Base-by-base conservation (phyloP, 768 basidiomycete species). In the Harrya chromipes region DNA sequence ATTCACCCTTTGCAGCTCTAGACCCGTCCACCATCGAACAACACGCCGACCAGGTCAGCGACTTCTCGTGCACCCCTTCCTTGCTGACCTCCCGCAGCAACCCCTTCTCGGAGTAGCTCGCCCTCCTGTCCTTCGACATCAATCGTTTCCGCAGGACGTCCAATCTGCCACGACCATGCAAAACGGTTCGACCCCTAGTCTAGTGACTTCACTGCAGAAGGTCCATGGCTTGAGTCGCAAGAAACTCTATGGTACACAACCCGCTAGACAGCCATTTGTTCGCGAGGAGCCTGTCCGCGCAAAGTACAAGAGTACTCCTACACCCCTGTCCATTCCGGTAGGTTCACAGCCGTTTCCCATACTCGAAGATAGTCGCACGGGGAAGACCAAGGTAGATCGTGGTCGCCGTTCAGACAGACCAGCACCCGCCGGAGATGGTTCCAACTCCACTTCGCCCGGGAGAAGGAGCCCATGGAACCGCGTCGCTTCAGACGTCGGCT, bases 211-310 rank as follows among this genome's bases (percentile, higher is more conserved):
- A 20, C 72, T 86, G 14, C 82, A 86, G 63, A 80, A 83, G 58
- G 75, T 80, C 31, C 84, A 87, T 49, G 85, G 85, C 3, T 59
- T 87, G 40, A 84, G 81, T 8, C 84, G 85, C 69, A 86, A 85
- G 68, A 83, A 83, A 55, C 72, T 82, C 8, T 83, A 84, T 49
- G 77, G 79, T 11, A 47, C 74, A 10, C 80, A 81, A 57, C 74
- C 79, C 16, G 54, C 68, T 16, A 71, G 76, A 23, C 63, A 70
- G 34, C 80, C 83, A 0, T 83, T 83, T 58, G 72, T 83, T 58
- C 70, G 73, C 36, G 79, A 82, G 33, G 80, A 78, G 40, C 71
- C 74, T 10, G 69, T 74, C 36, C 69, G 68, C 39, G 53, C 64
- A 9, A 65, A 65, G 45, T 66, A 70, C 44, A 64, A 66, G 47